Percentiles rank a stretch among this genome's conserved stretches.
These are phyloP conservation scores for Juglanconis oblonga DNA, from an alignment of 2,329 filamentous ascomycete species.

Conservation along the genomic window DNA sequence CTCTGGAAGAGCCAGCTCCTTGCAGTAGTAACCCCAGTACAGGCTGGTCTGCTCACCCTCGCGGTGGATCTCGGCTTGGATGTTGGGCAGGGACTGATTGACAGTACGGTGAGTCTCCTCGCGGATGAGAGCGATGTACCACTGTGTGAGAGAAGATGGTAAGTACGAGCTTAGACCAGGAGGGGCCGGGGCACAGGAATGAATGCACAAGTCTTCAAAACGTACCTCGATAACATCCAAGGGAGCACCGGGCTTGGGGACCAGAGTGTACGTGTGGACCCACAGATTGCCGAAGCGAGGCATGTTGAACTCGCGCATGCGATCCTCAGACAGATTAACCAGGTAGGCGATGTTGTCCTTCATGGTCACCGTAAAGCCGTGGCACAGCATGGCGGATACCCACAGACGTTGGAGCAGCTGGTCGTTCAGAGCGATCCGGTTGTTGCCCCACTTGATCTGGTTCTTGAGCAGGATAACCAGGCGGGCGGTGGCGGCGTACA, in stretches of 20 bases:
- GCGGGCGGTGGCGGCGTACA: conserved; percentile 49
- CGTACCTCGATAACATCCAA: conserved; percentile 54
- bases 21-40: conserved; percentile 54
- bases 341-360: conserved; percentile 56
- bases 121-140: conserved; percentile 55
- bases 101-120: conserved; percentile 46
- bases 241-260: conserved; percentile 45
- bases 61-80: conserved; percentile 37
- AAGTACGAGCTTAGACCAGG: not conserved
- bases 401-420: conserved; percentile 54
- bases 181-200: not conserved
- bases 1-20: conserved; percentile 38
- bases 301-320: conserved; percentile 40
- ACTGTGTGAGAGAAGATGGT: conserved; percentile 36
- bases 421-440: conserved; percentile 45
- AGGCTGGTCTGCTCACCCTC: conserved; percentile 32
- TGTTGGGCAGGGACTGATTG: conserved; percentile 36
- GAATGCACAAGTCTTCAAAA: not conserved
- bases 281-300: conserved; percentile 48
- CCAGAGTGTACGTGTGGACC: conserved; percentile 51
- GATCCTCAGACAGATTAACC: conserved; percentile 34
- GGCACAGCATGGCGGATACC: conserved; percentile 51
- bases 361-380: conserved; percentile 59
- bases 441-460: conserved; percentile 37
- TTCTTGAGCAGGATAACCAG: conserved; percentile 45